These are phyloP conservation scores for Gossypium anomalum DNA, from an alignment of 345 rosid species.

Conservation along the genomic window DNA sequence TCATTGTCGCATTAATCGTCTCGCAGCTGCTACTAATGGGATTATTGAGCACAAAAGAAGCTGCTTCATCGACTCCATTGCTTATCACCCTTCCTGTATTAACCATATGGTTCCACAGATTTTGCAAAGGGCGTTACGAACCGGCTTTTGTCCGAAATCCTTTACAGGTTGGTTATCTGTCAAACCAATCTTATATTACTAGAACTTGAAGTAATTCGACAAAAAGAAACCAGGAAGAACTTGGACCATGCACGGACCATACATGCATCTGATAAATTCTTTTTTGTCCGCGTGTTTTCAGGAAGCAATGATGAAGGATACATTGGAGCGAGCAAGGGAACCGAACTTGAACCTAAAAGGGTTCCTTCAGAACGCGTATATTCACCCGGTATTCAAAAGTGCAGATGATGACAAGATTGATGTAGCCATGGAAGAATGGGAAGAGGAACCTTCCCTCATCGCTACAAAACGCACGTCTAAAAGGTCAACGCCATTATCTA, in stretches of 20 bases:
- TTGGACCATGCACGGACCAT: neutral
- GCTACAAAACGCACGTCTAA: constrained; percentile 62
- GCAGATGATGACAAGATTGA: constrained; percentile 43
- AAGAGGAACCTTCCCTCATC: constrained; percentile 47
- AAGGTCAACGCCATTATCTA: constrained; percentile 36
- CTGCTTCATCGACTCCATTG: constrained; percentile 91
- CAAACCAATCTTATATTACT: neutral
- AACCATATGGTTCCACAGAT: constrained; percentile 74
- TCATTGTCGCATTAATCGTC: constrained; percentile 56
- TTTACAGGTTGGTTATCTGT: constrained; percentile 47
- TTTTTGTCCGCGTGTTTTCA: constrained; percentile 10
- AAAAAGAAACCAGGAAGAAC: neutral
- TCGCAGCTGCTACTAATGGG: constrained; percentile 84
- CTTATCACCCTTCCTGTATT: constrained; percentile 70
- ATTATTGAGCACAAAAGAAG: constrained; percentile 71
- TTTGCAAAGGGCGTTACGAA: constrained; percentile 79
- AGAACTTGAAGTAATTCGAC: neutral
- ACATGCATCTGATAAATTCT: too few relatives aligned
- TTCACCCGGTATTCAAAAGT: constrained; percentile 67
- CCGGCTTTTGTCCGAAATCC: constrained; percentile 78
- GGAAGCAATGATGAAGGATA: constrained; percentile 96
- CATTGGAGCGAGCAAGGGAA: constrained; percentile 72
- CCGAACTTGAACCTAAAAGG: constrained; percentile 74
- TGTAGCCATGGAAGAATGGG: constrained; percentile 34
- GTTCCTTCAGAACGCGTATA: constrained; percentile 64